A percentile compares a stretch with the other conserved stretches of the same genome.
Evolutionary conservation across 1,284 basidiomycete species (phyloP).

Genomic region (Sphagnurus paluster): DNA sequence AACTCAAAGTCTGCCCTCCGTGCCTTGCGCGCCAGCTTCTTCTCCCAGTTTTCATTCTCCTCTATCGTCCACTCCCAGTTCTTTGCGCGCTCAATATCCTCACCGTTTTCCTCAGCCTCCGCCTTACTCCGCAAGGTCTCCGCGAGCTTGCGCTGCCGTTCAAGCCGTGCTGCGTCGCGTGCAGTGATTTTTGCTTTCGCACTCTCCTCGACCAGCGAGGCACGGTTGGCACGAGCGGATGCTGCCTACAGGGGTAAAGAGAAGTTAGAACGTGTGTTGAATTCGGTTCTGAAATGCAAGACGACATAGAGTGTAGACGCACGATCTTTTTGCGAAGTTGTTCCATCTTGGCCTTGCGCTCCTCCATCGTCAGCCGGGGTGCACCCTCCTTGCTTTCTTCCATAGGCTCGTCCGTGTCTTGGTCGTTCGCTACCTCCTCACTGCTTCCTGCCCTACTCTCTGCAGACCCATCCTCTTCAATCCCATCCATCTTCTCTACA

Average conservation of each 20-base stretch:
- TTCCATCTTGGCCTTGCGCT: slow-evolving; percentile 76
- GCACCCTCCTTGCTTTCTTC: slow-evolving; percentile 13
- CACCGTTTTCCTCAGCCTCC: slow-evolving; percentile 86
- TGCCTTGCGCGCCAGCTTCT: slow-evolving; percentile 75
- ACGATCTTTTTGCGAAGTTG: slow-evolving; percentile 80
- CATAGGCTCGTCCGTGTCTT: slow-evolving; percentile 11
- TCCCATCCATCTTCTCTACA: slow-evolving; percentile 29
- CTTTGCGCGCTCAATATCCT: slow-evolving; percentile 75
- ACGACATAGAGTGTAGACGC: slow-evolving; percentile 25
- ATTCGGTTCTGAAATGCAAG: too few species aligned
- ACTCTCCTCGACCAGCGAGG: slow-evolving; percentile 81
- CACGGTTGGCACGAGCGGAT: slow-evolving; percentile 79
- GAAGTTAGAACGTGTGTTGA: background rate
- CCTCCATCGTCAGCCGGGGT: slow-evolving; percentile 57
- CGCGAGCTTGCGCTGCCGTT: slow-evolving; percentile 86
- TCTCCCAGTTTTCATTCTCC: slow-evolving; percentile 94
- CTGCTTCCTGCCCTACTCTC: slow-evolving; percentile 1
- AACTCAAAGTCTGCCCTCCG: slow-evolving; percentile 81
- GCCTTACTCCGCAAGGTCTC: slow-evolving; percentile 86
- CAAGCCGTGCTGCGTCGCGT: slow-evolving; percentile 78
- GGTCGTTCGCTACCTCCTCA: background rate
- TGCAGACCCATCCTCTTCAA: slow-evolving; percentile 20
- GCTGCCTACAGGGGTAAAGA: slow-evolving; percentile 57
- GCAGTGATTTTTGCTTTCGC: slow-evolving; percentile 73
- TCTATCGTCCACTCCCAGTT: slow-evolving; percentile 95